Evolutionary conservation across 257 asterid species (phyloP).

Genomic region (Capsicum chinense): DNA sequence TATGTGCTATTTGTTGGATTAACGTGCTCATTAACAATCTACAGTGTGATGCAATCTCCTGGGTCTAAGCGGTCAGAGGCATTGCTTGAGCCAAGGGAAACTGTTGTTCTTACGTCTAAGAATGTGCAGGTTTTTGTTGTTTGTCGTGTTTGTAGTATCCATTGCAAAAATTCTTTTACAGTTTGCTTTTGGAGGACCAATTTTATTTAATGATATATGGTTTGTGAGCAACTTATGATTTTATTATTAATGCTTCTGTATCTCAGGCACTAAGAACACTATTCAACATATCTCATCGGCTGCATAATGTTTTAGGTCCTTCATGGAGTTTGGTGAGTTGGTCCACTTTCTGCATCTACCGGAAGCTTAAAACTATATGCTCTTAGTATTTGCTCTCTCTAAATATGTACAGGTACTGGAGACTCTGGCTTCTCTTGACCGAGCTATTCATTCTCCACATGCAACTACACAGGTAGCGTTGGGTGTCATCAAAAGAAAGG

Average conservation of each 20-base stretch:
- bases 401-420: slow-evolving; percentile 75
- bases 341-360: slow-evolving; percentile 22
- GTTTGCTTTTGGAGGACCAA: slow-evolving; percentile 12
- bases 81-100: slow-evolving; percentile 77
- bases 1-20: not conserved
- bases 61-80: slow-evolving; percentile 75
- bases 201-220: not conserved
- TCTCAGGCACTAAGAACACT: slow-evolving; percentile 94
- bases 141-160: slow-evolving; percentile 26
- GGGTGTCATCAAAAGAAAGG: slow-evolving; percentile 26
- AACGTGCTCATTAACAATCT: slow-evolving; percentile 28
- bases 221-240: slow-evolving; percentile 22
- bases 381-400: slow-evolving; percentile 31
- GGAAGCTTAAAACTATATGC: slow-evolving; percentile 24
- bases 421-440: slow-evolving; percentile 94
- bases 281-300: slow-evolving; percentile 91
- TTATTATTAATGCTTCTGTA: not conserved
- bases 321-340: slow-evolving; percentile 96
- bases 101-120: slow-evolving; percentile 89
- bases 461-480: slow-evolving; percentile 86
- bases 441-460: slow-evolving; percentile 95
- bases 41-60: slow-evolving; percentile 78
- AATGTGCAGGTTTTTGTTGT: slow-evolving; percentile 77
- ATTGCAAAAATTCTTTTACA: not conserved
- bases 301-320: slow-evolving; percentile 94